These are phyloP conservation scores for Cryptococcus sp. DNA, from an alignment of 1,284 basidiomycete species.

Conservation along the genomic window DNA sequence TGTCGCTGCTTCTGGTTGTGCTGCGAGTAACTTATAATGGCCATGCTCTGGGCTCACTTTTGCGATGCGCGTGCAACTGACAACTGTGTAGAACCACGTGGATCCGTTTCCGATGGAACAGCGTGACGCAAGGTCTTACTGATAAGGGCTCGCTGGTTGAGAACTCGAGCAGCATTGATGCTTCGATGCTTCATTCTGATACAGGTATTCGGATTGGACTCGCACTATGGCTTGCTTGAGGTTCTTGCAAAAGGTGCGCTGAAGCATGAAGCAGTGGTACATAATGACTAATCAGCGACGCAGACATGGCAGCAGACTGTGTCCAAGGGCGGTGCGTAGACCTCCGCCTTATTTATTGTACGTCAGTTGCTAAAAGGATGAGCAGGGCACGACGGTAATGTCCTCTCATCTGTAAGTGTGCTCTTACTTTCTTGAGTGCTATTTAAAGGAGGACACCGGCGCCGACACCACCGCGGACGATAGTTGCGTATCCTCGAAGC, in stretches of 20 bases:
- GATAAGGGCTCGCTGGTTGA: too few relatives aligned
- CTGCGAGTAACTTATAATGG: too few relatives aligned
- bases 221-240: slow-evolving; percentile 23
- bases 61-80: too few relatives aligned
- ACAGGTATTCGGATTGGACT: too few relatives aligned
- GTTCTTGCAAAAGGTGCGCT: slow-evolving; percentile 26
- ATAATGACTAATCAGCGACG: not conserved
- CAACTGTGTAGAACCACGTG: too few relatives aligned
- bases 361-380: not conserved
- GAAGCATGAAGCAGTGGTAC: slow-evolving; percentile 22
- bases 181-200: too few relatives aligned
- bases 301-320: slow-evolving; percentile 31
- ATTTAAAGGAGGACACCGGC: not conserved
- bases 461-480: not conserved
- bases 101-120: too few relatives aligned
- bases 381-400: slow-evolving; percentile 37
- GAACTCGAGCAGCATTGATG: too few relatives aligned
- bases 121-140: too few relatives aligned
- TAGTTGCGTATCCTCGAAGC: slow-evolving; percentile 34
- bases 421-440: too few relatives aligned
- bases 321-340: slow-evolving; percentile 38
- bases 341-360: not conserved
- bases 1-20: too few relatives aligned
- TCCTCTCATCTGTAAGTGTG: slow-evolving; percentile 28
- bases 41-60: too few relatives aligned